These are phyloP conservation scores for Penicillium chermesinum DNA, from an alignment of 495 filamentous ascomycete genomes.

Conservation along the genomic window DNA sequence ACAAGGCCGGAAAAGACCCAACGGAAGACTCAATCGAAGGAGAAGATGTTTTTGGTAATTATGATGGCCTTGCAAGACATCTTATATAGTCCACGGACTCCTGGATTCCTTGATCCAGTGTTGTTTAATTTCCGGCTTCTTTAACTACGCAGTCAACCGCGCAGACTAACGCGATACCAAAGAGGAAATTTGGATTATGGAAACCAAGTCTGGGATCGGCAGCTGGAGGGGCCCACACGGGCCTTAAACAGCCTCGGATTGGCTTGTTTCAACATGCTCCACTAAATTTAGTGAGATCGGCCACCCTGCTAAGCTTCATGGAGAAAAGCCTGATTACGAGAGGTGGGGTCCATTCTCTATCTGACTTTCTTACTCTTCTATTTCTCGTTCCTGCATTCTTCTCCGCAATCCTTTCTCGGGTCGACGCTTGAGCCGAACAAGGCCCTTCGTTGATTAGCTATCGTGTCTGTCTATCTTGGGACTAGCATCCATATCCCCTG, in stretches of 20 bases:
- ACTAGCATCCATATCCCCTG: neutral
- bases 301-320: neutral
- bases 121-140: neutral
- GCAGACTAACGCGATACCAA: neutral
- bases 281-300: neutral
- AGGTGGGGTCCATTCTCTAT: neutral
- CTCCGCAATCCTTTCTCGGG: too few species aligned
- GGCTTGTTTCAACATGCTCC: neutral
- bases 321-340: neutral
- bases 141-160: neutral
- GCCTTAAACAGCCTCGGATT: neutral
- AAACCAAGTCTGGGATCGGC: neutral
- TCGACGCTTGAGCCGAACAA: too few species aligned
- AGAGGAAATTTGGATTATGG: neutral
- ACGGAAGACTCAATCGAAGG: neutral
- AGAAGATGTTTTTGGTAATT: neutral
- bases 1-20: neutral
- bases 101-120: neutral
- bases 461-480: neutral
- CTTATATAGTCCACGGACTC: neutral
- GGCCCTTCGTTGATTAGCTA: conserved; percentile 4
- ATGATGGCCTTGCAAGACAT: neutral
- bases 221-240: neutral
- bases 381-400: neutral
- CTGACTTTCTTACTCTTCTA: neutral